Conservation (phyloP, 1,284 basidiomycete genomes). For the Melanopsichium pennsylvanicum region DNA sequence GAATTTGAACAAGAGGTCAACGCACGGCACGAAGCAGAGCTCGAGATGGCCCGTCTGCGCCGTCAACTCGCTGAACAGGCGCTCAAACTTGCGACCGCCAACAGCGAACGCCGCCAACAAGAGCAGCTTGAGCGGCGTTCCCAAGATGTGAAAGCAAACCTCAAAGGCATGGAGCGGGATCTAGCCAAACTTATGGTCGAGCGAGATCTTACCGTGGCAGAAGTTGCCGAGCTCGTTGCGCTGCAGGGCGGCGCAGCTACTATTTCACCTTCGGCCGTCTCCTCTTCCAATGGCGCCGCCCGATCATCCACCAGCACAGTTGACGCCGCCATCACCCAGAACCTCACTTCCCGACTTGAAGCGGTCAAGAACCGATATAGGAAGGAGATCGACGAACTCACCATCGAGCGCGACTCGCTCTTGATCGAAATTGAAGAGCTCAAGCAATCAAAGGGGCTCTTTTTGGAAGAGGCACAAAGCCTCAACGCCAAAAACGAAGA, state of each 20-base stretch:
- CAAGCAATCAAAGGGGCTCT: constrained; percentile 82
- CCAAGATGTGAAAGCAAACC: constrained; percentile 78
- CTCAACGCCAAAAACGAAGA: constrained; percentile 92
- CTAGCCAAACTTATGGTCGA: constrained; percentile 86
- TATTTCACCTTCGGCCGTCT: not conserved
- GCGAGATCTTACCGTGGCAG: constrained; percentile 87
- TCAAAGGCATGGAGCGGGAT: constrained; percentile 82
- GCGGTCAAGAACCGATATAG: constrained; percentile 86
- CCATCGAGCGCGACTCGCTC: constrained; percentile 80
- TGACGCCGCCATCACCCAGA: constrained; percentile 71
- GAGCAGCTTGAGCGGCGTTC: constrained; percentile 81
- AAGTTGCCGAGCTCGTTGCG: constrained; percentile 86
- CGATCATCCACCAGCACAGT: constrained; percentile 16
- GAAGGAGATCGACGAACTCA: constrained; percentile 83
- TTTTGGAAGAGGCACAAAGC: constrained; percentile 87
- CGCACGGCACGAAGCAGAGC: constrained; percentile 85
- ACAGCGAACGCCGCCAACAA: constrained; percentile 74
- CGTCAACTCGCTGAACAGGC: constrained; percentile 88
- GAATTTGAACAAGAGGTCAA: constrained; percentile 92
- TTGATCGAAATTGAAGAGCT: constrained; percentile 85
- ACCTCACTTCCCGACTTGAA: constrained; percentile 85
- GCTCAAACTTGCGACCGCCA: constrained; percentile 81
- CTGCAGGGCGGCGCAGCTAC: constrained; percentile 70
- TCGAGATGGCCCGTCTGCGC: constrained; percentile 84
- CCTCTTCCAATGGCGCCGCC: constrained; percentile 9